Evolutionary conservation across 148 eudicot genomes (phyloP).

Genomic region (Simmondsia chinensis): DNA sequence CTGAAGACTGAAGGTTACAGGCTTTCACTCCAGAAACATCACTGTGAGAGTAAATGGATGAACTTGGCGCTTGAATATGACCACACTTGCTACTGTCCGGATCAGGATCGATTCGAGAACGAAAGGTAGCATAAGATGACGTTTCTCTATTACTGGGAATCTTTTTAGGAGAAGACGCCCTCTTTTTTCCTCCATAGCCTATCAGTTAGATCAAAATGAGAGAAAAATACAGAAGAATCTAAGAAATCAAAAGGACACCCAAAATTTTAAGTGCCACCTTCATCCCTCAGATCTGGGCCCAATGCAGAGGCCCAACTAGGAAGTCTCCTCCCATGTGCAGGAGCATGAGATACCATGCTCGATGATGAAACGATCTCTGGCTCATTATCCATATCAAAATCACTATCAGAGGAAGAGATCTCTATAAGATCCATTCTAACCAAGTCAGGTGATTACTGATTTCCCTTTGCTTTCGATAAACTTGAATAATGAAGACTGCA

Average conservation of each 20-base stretch:
- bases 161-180: slow-evolving; percentile 18
- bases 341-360: slow-evolving; percentile 18
- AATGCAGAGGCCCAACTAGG: slow-evolving; percentile 26
- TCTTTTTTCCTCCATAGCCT: slow-evolving; percentile 24
- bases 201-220: slow-evolving; percentile 11
- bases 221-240: slow-evolving; percentile 4
- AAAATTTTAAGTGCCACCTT: slow-evolving; percentile 6
- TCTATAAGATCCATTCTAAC: slow-evolving; percentile 40
- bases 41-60: not conserved
- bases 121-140: slow-evolving; percentile 13
- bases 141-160: slow-evolving; percentile 23
- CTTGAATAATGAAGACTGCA: slow-evolving; percentile 13
- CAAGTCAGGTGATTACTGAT: slow-evolving; percentile 15
- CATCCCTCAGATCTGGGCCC: slow-evolving; percentile 21
- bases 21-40: slow-evolving; percentile 14
- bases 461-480: slow-evolving; percentile 6
- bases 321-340: slow-evolving; percentile 19
- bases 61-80: slow-evolving; percentile 16
- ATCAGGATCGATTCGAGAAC: slow-evolving; percentile 15
- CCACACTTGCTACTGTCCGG: slow-evolving; percentile 19
- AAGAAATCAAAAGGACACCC: not conserved
- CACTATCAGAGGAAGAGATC: slow-evolving; percentile 56
- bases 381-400: slow-evolving; percentile 42
- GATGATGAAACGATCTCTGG: slow-evolving; percentile 24
- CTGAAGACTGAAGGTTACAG: slow-evolving; percentile 3